Evolutionary conservation across 164 flowering plant species (phyloP).

Genomic region (Tetracentron sinense): DNA sequence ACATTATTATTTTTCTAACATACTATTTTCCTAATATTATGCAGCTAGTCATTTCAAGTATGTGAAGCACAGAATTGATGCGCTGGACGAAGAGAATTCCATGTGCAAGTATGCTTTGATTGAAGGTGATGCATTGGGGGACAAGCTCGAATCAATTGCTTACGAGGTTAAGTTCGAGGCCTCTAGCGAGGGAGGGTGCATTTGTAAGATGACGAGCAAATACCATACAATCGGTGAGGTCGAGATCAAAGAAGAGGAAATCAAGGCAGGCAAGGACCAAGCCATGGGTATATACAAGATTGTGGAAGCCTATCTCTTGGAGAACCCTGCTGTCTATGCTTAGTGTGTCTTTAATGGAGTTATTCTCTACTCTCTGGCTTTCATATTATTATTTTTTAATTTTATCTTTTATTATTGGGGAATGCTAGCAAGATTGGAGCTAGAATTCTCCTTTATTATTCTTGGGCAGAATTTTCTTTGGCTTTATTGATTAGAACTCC

Average conservation of each 20-base stretch:
- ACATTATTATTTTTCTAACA: too few species aligned
- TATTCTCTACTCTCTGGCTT: too few species aligned
- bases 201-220: slow-evolving; percentile 14
- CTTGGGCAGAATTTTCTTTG: too few species aligned
- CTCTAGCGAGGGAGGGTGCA: slow-evolving; percentile 15
- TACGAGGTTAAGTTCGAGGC: slow-evolving; percentile 14
- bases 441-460: too few species aligned
- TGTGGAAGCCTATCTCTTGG: slow-evolving; percentile 18
- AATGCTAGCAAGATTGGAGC: too few species aligned
- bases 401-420: too few species aligned
- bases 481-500: too few species aligned
- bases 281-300: slow-evolving; percentile 22
- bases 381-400: too few species aligned
- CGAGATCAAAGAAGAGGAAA: slow-evolving; percentile 22
- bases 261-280: slow-evolving; percentile 14
- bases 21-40: too few species aligned
- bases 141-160: slow-evolving; percentile 5
- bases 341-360: too few species aligned
- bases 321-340: slow-evolving; percentile 1
- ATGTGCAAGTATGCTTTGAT: slow-evolving; percentile 22
- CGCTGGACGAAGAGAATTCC: slow-evolving; percentile 14
- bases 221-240: slow-evolving; percentile 16
- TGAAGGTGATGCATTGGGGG: slow-evolving; percentile 20
- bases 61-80: slow-evolving; percentile 24
- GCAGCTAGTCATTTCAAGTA: too few species aligned